A percentile compares a stretch with the other conserved stretches of the same genome.
Evolutionary conservation across 306 rosid genomes (phyloP).

Genomic region (Elaeagnus macrophylla): DNA sequence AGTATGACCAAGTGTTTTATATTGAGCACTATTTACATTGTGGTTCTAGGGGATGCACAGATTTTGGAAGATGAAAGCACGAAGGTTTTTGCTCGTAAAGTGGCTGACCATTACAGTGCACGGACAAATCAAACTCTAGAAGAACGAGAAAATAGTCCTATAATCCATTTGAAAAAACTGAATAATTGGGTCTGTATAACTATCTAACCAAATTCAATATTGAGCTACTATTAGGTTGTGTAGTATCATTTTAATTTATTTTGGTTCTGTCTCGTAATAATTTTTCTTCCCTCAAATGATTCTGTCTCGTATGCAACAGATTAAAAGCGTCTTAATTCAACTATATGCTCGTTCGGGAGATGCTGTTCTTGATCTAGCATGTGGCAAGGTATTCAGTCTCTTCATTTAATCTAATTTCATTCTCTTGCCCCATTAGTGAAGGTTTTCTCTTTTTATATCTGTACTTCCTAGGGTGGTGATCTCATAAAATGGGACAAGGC

Average conservation of each 20-base stretch:
- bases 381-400: slow-evolving; percentile 73
- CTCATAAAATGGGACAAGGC: slow-evolving; percentile 99
- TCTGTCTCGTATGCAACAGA: slow-evolving; percentile 46
- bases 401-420: slow-evolving; percentile 2
- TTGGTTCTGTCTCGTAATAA: too few species aligned
- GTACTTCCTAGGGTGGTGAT: slow-evolving; percentile 77
- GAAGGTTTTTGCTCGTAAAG: slow-evolving; percentile 68
- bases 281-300: too few species aligned
- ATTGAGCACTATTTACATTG: slow-evolving; percentile 15
- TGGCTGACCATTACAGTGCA: slow-evolving; percentile 90
- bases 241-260: slow-evolving; percentile 5
- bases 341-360: slow-evolving; percentile 78
- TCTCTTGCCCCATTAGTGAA: slow-evolving; percentile 6
- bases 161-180: slow-evolving; percentile 84
- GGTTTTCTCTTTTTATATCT: slow-evolving; percentile 2
- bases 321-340: slow-evolving; percentile 94
- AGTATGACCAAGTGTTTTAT: slow-evolving; percentile 7
- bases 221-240: neutral
- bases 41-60: slow-evolving; percentile 46
- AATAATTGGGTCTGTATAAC: slow-evolving; percentile 68
- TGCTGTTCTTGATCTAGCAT: slow-evolving; percentile 91
- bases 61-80: slow-evolving; percentile 92
- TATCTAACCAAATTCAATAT: neutral
- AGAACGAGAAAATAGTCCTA: slow-evolving; percentile 85
- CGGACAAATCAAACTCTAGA: slow-evolving; percentile 88